phyloP scores from a whole-genome alignment of 495 filamentous ascomycete genomes.

The Tuber borchii region DNA sequence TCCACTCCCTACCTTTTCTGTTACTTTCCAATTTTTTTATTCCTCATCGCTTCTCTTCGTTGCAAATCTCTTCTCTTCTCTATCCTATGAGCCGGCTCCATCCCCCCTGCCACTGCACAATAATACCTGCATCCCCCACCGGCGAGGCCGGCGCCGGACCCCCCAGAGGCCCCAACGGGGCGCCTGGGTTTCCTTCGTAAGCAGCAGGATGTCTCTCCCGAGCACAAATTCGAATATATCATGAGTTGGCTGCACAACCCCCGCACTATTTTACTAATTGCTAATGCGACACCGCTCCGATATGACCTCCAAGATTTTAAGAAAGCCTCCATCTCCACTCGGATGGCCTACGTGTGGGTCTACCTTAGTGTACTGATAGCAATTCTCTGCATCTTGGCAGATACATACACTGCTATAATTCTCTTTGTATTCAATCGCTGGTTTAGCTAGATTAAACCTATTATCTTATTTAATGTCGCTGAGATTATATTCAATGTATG shows the following conservation, averaged over 20 bases:
- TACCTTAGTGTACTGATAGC: no score
- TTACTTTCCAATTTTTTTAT: no score
- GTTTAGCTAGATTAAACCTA: constrained; percentile 57
- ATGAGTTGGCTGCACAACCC: constrained; percentile 49
- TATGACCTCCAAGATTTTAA: constrained; percentile 89
- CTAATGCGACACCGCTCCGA: constrained; percentile 14
- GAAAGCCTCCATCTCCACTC: constrained; percentile 64
- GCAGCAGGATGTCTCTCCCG: constrained; percentile 57
- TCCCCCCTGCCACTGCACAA: not conserved
- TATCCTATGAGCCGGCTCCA: not conserved
- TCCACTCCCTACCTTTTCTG: not conserved
- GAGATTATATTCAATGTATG: constrained; percentile 89
- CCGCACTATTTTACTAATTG: constrained; percentile 1
- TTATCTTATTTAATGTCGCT: constrained; percentile 61
- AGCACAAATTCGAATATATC: constrained; percentile 93
- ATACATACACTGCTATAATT: constrained; percentile 88
- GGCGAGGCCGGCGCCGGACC: not conserved
- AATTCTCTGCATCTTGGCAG: constrained; percentile 76
- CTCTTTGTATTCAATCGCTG: constrained; percentile 70
- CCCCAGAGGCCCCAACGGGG: constrained; percentile 52
- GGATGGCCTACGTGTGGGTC: constrained; percentile 77
- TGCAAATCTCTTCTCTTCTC: not conserved
- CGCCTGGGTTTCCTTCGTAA: constrained; percentile 66
- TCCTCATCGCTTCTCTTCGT: not conserved
- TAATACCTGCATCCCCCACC: not conserved